Conservation (phyloP, 805 yeast species). For the Candida bentonensis region DNA sequence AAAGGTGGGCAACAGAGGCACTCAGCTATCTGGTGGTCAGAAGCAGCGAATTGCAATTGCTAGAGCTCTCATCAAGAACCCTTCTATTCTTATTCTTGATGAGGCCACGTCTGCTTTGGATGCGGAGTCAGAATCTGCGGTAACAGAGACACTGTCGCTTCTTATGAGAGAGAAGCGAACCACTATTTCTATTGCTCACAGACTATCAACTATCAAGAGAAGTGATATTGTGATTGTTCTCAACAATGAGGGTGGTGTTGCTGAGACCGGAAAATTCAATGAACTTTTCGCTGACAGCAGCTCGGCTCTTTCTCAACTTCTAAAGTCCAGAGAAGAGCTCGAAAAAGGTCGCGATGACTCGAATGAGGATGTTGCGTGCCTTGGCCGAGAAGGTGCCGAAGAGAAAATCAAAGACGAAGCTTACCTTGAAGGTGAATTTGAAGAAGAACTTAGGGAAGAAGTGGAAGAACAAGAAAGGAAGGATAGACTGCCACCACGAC, state of each 20-base stretch:
- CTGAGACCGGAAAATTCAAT: constrained; percentile 51
- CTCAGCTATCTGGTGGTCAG: constrained; percentile 90
- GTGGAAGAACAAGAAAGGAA: constrained; percentile 17
- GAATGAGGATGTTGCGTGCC: constrained; percentile 1
- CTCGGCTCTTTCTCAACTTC: constrained; percentile 32
- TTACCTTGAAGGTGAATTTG: constrained; percentile 5
- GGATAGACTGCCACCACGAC: constrained; percentile 11
- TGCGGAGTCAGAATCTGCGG: constrained; percentile 73
- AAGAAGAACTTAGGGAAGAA: constrained; percentile 18
- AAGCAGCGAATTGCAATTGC: constrained; percentile 88
- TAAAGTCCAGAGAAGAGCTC: constrained; percentile 17
- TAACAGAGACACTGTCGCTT: constrained; percentile 52
- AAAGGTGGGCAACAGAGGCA: constrained; percentile 70
- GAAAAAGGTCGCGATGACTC: constrained; percentile 6
- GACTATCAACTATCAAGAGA: constrained; percentile 75
- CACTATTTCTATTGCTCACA: constrained; percentile 75
- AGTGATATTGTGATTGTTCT: constrained; percentile 72
- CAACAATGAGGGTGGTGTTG: constrained; percentile 58
- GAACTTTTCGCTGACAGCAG: constrained; percentile 33
- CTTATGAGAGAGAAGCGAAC: constrained; percentile 49
- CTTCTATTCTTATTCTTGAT: constrained; percentile 70
- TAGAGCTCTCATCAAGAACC: constrained; percentile 65
- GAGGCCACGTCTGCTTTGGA: constrained; percentile 95
- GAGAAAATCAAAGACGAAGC: constrained; percentile 3
- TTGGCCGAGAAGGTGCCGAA: constrained; percentile 5